phyloP scores from a whole-genome alignment of 2,329 filamentous ascomycete genomes.

The Fusarium sp. region DNA sequence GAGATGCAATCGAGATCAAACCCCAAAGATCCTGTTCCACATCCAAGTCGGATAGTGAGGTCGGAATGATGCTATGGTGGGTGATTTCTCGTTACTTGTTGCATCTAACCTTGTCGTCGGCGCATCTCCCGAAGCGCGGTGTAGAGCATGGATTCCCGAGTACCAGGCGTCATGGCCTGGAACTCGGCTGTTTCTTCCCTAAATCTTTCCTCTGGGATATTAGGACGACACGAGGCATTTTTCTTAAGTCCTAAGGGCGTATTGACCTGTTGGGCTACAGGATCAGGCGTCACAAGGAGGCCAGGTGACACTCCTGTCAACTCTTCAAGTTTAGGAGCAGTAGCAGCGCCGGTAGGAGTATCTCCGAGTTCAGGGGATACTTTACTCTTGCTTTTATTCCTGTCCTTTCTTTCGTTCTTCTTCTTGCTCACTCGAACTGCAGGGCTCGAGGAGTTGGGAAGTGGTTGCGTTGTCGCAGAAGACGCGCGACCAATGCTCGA shows the following conservation, averaged over 20 bases:
- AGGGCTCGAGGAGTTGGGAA: accelerated
- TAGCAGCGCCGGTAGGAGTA: accelerated
- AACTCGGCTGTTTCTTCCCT: neutral
- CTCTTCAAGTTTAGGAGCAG: accelerated
- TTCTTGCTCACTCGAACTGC: accelerated
- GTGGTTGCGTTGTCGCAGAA: accelerated
- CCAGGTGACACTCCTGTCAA: neutral
- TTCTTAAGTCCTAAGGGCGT: neutral
- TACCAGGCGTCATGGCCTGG: neutral
- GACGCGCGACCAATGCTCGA: neutral
- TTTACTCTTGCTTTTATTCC: accelerated
- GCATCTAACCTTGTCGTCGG: neutral
- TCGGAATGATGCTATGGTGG: neutral
- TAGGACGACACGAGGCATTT: neutral
- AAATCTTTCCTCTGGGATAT: accelerated
- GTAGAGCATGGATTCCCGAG: neutral
- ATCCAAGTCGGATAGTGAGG: neutral
- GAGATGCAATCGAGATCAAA: neutral
- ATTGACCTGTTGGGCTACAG: accelerated
- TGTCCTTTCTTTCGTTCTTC: accelerated
- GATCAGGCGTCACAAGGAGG: neutral
- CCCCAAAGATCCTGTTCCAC: neutral
- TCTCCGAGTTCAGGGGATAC: accelerated
- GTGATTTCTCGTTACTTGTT: neutral
- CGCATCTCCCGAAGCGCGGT: neutral